Evolutionary conservation across 164 flowering plant genomes (phyloP), one percentile per base, ranked within the genome.

Genomic region (Tetrastigma voinierianum): DNA sequence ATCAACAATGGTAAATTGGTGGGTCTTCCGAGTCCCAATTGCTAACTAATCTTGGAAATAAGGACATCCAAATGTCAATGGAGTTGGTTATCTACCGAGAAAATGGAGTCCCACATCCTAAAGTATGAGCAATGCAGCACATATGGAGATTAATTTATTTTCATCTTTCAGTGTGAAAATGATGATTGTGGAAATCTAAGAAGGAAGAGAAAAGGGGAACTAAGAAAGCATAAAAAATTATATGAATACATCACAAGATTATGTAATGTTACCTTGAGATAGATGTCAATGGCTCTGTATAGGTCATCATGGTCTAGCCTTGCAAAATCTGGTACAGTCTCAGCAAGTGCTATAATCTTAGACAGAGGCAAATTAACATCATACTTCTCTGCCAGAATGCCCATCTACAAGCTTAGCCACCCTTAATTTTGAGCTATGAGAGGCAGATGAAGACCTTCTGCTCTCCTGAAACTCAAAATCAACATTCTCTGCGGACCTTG

Each of bases 291-390:
- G 7, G 94, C 98, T 71, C 78, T 72, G 88, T 96, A 96, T 16
- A 96, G 92, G 77, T 88, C 97, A 70, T 93, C 99, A 73, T 96
- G 99, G 49, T 90, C 96, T 15, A 77, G 70, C 84, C 99, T 81
- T 0, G 99, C 91, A 63, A 90, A 90, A 18, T 83, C 91, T 9
- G 99, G 98, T 13, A 93, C 64, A n/a, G 83, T 65, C 72, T 87
- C 90, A 14, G 97, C 97, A 64, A 96, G 54, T 8, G 84, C 74
- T 62, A 88, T 78, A 76, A 93, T 72, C 78, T 90, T 96, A 2
- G 86, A 80, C 68, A 93, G 67, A 10, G 93, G 83, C 79, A 96
- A 77, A 71, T 87, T 84, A 7, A 65, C 74, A 64, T 96, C 99
- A 11, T 40, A 96, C 76, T 79, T 89, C 86, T 73, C n/a, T 88